phyloP scores from a whole-genome alignment of 345 rosid genomes.

The Acer saccharum region DNA sequence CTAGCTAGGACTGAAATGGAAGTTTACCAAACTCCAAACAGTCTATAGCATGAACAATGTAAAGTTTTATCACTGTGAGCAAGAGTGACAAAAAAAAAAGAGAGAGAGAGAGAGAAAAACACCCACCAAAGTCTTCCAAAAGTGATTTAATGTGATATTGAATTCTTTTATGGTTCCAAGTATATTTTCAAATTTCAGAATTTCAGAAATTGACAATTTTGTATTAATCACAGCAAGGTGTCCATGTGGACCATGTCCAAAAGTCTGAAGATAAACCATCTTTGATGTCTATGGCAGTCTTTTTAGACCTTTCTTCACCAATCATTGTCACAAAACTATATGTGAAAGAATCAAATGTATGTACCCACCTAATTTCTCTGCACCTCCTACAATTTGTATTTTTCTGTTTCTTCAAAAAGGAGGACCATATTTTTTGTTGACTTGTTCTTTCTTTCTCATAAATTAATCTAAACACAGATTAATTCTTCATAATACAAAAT shows the following conservation, averaged over 20 bases:
- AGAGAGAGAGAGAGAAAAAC: not conserved
- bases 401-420: not conserved
- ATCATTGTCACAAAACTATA: not conserved
- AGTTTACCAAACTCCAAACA: not conserved
- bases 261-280: not conserved
- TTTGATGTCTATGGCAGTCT: not conserved
- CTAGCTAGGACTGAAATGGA: not conserved
- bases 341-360: not conserved
- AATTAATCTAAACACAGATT: not conserved
- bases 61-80: not conserved
- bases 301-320: constrained; percentile 3
- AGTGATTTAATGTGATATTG: not conserved
- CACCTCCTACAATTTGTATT: not conserved
- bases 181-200: not conserved
- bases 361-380: not conserved
- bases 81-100: not conserved
- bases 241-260: not conserved
- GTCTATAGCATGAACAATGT: not conserved
- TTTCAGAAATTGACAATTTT: not conserved
- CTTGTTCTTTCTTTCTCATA: not conserved
- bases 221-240: not conserved
- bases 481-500: not conserved
- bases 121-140: not conserved
- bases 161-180: not conserved
- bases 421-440: not conserved